Percentiles rank a stretch among this genome's conserved stretches.
phyloP scores from a whole-genome alignment of 345 rosid genomes.

The Citrus reticulata region DNA sequence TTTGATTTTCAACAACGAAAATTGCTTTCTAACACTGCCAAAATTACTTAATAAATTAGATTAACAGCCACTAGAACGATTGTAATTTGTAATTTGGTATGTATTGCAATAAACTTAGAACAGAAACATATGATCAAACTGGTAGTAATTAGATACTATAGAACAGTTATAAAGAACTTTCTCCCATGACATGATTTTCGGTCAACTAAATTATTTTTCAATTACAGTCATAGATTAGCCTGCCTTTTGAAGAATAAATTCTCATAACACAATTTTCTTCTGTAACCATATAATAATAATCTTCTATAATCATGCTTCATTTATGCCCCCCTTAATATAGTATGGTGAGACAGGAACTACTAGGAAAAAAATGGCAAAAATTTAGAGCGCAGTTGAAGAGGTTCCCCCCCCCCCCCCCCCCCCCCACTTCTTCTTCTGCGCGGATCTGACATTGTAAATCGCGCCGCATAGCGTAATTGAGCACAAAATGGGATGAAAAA shows the following conservation, averaged over 20 bases:
- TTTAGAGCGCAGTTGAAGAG: conserved; percentile 17
- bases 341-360: background rate
- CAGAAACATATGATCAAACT: too few relatives aligned
- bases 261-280: background rate
- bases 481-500: background rate
- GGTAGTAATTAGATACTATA: background rate
- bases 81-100: background rate
- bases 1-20: too few relatives aligned
- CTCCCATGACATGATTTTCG: background rate
- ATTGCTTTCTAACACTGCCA: too few relatives aligned
- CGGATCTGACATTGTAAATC: conserved; percentile 26
- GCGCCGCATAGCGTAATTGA: conserved; percentile 14
- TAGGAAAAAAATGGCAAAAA: conserved; percentile 4
- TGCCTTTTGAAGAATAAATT: background rate
- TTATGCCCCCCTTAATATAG: background rate
- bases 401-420: too few relatives aligned
- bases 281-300: background rate
- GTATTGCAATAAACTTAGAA: background rate
- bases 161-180: background rate
- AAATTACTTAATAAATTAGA: background rate
- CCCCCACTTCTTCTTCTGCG: too few relatives aligned
- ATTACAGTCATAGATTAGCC: conserved; percentile 7
- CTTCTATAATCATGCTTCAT: background rate
- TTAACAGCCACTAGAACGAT: background rate
- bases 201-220: conserved; percentile 4